Percentiles rank a stretch among this genome's conserved stretches.
These are phyloP conservation scores for Phytophthora meadii DNA, from an alignment of 352 stramenopile species.

Conservation along the genomic window DNA sequence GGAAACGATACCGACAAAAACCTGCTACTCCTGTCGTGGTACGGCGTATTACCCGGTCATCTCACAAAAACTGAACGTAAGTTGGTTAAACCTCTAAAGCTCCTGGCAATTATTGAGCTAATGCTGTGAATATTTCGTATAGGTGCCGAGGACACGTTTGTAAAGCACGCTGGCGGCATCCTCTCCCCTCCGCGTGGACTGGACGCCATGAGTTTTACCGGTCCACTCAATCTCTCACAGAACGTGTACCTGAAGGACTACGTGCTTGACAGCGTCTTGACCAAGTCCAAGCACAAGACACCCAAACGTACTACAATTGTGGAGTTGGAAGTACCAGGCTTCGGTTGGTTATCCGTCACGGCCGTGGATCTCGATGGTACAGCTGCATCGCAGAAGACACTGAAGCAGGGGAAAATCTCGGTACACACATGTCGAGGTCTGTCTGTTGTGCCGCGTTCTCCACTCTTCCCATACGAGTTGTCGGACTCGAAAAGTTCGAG, in stretches of 20 bases:
- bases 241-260: conserved; percentile 78
- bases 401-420: conserved; percentile 65
- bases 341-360: conserved; percentile 83
- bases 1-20: conserved; percentile 54
- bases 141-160: conserved; percentile 80
- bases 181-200: conserved; percentile 81
- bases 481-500: conserved; percentile 75
- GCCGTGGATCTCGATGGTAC: conserved; percentile 86
- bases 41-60: conserved; percentile 85
- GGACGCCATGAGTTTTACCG: conserved; percentile 81
- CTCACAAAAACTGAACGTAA: conserved; percentile 82
- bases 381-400: conserved; percentile 61
- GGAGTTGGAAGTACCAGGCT: conserved; percentile 80
- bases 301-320: conserved; percentile 82
- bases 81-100: conserved; percentile 14
- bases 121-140: conserved; percentile 2
- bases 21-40: conserved; percentile 78
- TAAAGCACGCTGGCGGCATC: conserved; percentile 80
- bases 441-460: conserved; percentile 56
- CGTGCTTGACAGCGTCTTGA: conserved; percentile 62
- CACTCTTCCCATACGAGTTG: conserved; percentile 85
- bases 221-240: conserved; percentile 56
- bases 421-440: conserved; percentile 73
- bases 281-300: conserved; percentile 82
- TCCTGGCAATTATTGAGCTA: neutral